Base-by-base conservation (phyloP, 2,329 filamentous ascomycete genomes). In the Diplodia seriata region DNA sequence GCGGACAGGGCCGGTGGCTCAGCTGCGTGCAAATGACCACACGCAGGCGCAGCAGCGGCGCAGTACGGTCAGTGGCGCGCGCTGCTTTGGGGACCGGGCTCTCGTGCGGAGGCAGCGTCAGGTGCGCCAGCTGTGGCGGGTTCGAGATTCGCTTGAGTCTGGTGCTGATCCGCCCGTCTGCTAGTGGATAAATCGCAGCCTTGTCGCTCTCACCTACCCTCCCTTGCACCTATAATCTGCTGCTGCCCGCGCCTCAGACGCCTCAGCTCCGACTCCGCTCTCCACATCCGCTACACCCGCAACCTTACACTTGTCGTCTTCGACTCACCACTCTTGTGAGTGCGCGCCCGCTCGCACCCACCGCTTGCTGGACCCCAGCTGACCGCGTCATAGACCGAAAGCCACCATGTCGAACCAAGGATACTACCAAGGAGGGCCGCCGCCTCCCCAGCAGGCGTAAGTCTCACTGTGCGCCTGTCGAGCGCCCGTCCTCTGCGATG, bases 381-480 rank as follows among this genome's bases (percentile, higher is more conserved):
- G 40, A 67, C 43, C 47, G 31, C 56, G 55, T 57, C 66, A 67
- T 59, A 26, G 43, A 40, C 64, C 23, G 26, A 31, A 31, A 38
- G 15, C 40, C 55, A 79, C 20, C 33, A 79, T 80, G 78, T 76
- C 77, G n/a, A 74, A 79, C 71, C 71, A 74, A 51, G 79, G 79
- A 70, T 80, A 80, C 71, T 72, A 77, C 65, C 74, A 74, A 67
- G 74, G 73, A 67, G 74, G 73, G 64, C 70, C 38, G 8, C 33
- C 47, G 18, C 40, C 47, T n/a, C 59, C 59, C 18, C 59, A 23
- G 40, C 49, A 51, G 36, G 23, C 43, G 53, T 54, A 51, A 33
- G 68, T 53, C 11, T 71, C 9, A 4, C 14, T 1, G 4, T 5
- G 15, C n/a, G 18, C 31, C 50, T 31, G 1, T 18, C 8, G 1